Percentiles rank a stretch among this genome's conserved stretches.
Conservation (phyloP, 169 alveolate genomes). For the Toxoplasma gondii region DNA sequence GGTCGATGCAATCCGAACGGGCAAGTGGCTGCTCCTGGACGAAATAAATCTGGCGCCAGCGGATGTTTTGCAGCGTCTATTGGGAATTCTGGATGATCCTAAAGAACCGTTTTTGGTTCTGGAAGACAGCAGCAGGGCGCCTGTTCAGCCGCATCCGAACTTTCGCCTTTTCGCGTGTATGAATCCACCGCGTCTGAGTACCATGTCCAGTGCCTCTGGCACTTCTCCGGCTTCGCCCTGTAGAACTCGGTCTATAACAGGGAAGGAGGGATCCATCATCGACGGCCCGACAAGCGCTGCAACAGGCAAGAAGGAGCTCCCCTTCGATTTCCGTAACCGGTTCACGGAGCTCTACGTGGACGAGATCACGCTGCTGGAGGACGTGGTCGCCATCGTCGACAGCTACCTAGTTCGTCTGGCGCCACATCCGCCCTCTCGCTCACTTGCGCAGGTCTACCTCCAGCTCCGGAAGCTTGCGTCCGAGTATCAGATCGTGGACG, state of each 20-base stretch:
- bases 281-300: constrained; percentile 86
- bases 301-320: constrained; percentile 97
- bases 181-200: constrained; percentile 93
- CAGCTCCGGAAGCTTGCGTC: constrained; percentile 48
- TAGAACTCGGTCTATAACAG: background rate
- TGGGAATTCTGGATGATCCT: constrained; percentile 80
- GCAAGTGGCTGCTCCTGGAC: constrained; percentile 99
- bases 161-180: constrained; percentile 98
- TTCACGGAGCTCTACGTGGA: constrained; percentile 97
- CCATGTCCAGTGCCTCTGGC: background rate
- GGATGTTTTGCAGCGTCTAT: constrained; percentile 94
- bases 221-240: background rate
- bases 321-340: constrained; percentile 90
- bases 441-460: constrained; percentile 68
- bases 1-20: constrained; percentile 96
- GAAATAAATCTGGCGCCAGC: constrained; percentile 99
- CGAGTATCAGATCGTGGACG: constrained; percentile 68
- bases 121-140: constrained; percentile 83
- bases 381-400: constrained; percentile 54
- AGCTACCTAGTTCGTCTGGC: constrained; percentile 49
- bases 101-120: constrained; percentile 42
- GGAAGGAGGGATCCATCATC: constrained; percentile 39
- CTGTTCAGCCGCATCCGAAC: constrained; percentile 89
- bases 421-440: constrained; percentile 69
- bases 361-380: constrained; percentile 80